Evolutionary conservation across 768 basidiomycete genomes (phyloP), one percentile per base, ranked within the genome.

Genomic region (Galerina marginata): DNA sequence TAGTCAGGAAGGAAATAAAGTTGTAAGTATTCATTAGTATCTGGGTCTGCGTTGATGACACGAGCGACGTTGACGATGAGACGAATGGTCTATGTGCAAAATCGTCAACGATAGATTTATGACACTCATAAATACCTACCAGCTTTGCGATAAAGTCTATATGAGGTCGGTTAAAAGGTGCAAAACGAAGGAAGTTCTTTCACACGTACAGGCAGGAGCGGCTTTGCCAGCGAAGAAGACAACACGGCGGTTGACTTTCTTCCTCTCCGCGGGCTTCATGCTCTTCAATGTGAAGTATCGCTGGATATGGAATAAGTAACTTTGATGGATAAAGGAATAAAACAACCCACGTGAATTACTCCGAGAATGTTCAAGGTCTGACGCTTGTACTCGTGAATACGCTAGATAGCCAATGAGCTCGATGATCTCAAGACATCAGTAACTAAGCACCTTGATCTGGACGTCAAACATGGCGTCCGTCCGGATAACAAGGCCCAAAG

Each of bases 221-320:
- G 96, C 95, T 74, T 98, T 98, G 63, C 97, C 96, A 36, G 94
- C 96, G 64, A 99, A 99, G 81, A 99, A 92, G n/a, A 94, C 90
- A 16, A 94, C 95, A 54, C 88, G 85, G n/a, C 87, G 91, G 65
- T 85, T 87, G 64, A 90, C 84, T 72, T 91, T 92, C 80, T 91
- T 90, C 69, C 91, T 85, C 72, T 97, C 88, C 29, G 75, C 88
- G 0, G 91, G 84, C 2, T 82, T 80, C 87, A 96, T 86, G 36
- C 74, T 81, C 79, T 98, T 98, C 74, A 97, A 74, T 9, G 75
- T 77, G 51, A 95, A 78, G 76, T 96, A 97, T 49, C 93, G 85
- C 89, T 95, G 71, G 46, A 64, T 4, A 62, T 45, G 11, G 9
- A 15, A 16, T 46, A 12, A 65, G 38, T 51, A 38, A 40, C 37